phyloP scores from a whole-genome alignment of 2,329 filamentous ascomycete genomes.

The Sporothrix pallida region DNA sequence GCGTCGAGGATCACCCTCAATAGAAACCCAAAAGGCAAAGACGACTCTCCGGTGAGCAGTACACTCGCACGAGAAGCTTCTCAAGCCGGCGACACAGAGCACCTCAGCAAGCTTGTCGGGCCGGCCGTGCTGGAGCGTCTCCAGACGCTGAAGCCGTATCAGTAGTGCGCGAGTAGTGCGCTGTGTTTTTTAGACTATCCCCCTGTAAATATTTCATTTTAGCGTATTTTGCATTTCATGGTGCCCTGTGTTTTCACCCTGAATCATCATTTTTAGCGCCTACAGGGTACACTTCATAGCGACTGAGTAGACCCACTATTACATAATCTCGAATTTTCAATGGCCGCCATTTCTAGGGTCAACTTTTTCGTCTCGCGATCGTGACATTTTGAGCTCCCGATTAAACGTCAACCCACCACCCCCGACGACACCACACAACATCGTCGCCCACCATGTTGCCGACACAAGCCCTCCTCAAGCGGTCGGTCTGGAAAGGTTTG shows the following conservation, averaged over 20 bases:
- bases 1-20: conserved; percentile 57
- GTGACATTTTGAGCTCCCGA: background rate
- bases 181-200: background rate
- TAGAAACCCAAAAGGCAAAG: conserved; percentile 46
- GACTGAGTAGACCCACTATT: background rate
- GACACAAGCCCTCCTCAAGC: conserved; percentile 70
- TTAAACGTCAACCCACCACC: background rate
- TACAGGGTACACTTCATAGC: background rate
- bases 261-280: background rate
- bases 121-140: conserved; percentile 64
- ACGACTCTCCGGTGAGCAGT: conserved; percentile 53
- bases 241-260: background rate
- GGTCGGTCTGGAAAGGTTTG: conserved; percentile 87
- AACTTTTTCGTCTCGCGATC: conserved; percentile 23
- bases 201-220: background rate
- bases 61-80: conserved; percentile 68
- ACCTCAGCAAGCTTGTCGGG: conserved; percentile 61
- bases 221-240: background rate
- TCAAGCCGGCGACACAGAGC: conserved; percentile 52
- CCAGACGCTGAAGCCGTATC: conserved; percentile 60
- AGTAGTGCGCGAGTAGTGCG: background rate
- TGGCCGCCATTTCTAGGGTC: background rate
- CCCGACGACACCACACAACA: conserved; percentile 34
- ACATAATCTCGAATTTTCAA: conserved; percentile 1
- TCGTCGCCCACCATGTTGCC: conserved; percentile 62